These are phyloP conservation scores for Diaporthe vaccinii DNA, from an alignment of 2,329 filamentous ascomycete species.

Conservation along the genomic window DNA sequence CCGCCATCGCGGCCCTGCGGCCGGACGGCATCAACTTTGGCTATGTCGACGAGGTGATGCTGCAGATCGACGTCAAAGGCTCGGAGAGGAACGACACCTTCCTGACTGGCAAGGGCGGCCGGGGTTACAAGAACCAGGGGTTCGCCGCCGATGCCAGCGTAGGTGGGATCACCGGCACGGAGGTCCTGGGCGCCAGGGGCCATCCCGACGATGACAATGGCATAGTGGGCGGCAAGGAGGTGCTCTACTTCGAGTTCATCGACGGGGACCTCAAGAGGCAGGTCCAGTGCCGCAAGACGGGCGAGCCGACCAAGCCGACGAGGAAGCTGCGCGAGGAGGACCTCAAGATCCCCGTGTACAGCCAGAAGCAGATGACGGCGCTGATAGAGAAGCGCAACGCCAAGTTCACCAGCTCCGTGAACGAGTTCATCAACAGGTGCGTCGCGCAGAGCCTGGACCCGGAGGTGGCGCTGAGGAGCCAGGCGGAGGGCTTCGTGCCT, in stretches of 20 bases:
- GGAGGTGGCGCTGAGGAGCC: constrained; percentile 71
- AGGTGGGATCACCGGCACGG: constrained; percentile 66
- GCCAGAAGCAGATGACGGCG: constrained; percentile 90
- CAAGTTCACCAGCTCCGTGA: constrained; percentile 84
- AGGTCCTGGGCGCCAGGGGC: constrained; percentile 54
- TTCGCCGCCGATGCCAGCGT: constrained; percentile 69
- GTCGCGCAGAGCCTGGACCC: constrained; percentile 75
- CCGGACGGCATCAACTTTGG: constrained; percentile 85
- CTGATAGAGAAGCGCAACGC: constrained; percentile 91
- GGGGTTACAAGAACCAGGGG: constrained; percentile 63
- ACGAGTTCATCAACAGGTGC: constrained; percentile 82
- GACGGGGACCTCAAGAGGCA: constrained; percentile 92
- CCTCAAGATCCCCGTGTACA: constrained; percentile 91
- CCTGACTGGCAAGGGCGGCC: constrained; percentile 64
- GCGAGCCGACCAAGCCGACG: constrained; percentile 76
- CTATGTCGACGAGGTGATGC: constrained; percentile 86
- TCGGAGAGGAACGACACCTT: constrained; percentile 75
- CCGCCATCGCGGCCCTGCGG: constrained; percentile 82
- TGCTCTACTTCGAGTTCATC: constrained; percentile 91
- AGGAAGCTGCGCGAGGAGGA: constrained; percentile 81
- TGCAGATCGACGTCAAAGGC: constrained; percentile 84
- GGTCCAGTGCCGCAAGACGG: constrained; percentile 78
- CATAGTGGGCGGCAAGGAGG: constrained; percentile 67
- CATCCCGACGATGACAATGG: constrained; percentile 45
- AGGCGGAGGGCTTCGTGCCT: constrained; percentile 74